Evolutionary conservation across 2,329 filamentous ascomycete genomes (phyloP), one percentile per base, ranked within the genome.

Genomic region (Cladophialophora bantiana): DNA sequence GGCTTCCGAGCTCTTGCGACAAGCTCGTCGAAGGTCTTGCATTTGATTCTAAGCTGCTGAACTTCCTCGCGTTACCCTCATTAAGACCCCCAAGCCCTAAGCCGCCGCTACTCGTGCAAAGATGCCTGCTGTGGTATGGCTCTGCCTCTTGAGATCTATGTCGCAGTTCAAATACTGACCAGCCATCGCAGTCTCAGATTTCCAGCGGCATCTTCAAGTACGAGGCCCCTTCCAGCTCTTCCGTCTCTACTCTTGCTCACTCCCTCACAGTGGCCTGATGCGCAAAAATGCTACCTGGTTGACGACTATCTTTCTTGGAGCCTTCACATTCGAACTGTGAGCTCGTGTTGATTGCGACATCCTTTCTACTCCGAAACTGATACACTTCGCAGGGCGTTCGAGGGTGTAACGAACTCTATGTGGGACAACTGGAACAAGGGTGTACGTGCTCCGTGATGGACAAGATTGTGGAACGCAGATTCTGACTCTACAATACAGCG

Each of bases 251-350:
- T 54, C 40, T n/a, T 58, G 40, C 54, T 66, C 59, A 61, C 59
- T 13, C 32, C 31, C 45, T 71, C 69, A 77, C 81, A 98, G 95
- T 85, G 81, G 88, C 77, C 77, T 98, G 74, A 90, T 98, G 85
- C 89, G 90, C 81, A 89, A 87, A 79, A 99, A 99, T 86, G 90
- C 86, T 75, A 85, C 90, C 79, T 97, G 97, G 88, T 85, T 99
- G 76, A 90, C 88, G 73, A 86, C 89, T 72, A 91, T 99, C 78
- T 99, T 99, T 80, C 87, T 84, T 74, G 86, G 88, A 73, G 94
- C 94, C 73, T 99, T 99, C 78, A 92, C 86, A 71, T 93, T 96
- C 78, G 93, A 98, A 85, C 86, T 99, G 95, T 99, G 88, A 78
- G 92, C 83, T 71, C 54, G 32, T 18, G 10, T 45, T 20, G 4